Conservation (phyloP, 345 rosid species). For the Tarenaya hassleriana region DNA sequence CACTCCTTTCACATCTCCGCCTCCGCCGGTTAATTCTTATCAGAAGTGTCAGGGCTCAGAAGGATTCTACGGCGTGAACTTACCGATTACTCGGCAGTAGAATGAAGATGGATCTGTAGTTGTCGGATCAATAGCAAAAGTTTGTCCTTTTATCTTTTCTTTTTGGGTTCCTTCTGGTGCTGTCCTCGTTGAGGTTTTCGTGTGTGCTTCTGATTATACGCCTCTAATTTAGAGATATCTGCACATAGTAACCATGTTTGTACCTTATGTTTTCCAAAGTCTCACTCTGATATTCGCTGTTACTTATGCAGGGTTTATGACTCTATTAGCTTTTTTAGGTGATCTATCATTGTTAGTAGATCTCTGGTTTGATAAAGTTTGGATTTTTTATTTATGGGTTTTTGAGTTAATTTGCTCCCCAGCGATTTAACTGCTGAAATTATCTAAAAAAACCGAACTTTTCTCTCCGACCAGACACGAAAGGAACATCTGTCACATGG, state of each 20-base stretch:
- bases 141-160: neutral
- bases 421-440: no score
- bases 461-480: no score
- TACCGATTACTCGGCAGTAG: conserved; percentile 72
- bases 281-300: no score
- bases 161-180: conserved; percentile 1
- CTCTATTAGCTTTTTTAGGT: no score
- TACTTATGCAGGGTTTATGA: no score
- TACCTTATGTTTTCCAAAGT: neutral
- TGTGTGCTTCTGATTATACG: conserved; percentile 19
- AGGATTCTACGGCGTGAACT: conserved; percentile 54
- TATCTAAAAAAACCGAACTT: no score
- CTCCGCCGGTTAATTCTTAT: conserved; percentile 44
- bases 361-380: no score
- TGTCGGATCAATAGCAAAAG: conserved; percentile 8
- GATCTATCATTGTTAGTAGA: no score
- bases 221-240: conserved; percentile 4
- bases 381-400: no score
- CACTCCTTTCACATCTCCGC: conserved; percentile 30
- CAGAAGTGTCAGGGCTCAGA: conserved; percentile 65
- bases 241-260: conserved; percentile 32
- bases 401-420: no score
- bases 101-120: conserved; percentile 11
- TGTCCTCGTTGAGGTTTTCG: no score
- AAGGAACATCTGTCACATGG: no score